phyloP scores from a whole-genome alignment of 768 basidiomycete genomes.

The Serendipita indica region DNA sequence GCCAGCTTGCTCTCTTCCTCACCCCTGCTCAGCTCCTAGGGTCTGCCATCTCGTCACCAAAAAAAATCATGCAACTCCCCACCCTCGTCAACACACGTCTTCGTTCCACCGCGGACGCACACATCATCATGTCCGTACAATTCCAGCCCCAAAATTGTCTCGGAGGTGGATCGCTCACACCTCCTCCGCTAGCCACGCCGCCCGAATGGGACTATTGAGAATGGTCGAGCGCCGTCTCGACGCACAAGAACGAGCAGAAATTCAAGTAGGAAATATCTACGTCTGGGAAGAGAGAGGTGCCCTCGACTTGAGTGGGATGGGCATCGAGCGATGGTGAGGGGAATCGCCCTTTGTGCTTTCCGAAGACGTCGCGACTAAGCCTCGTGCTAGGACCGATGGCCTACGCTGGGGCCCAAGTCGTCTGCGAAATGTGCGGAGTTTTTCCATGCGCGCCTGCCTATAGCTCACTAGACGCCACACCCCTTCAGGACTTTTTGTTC shows the following conservation, averaged over 20 bases:
- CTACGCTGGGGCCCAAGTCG: constrained; percentile 3
- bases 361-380: not conserved
- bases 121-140: not conserved
- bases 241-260: constrained; percentile 52
- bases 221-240: constrained; percentile 71
- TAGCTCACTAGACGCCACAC: not conserved
- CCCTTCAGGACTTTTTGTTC: constrained; percentile 1
- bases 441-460: not conserved
- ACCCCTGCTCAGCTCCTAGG: constrained; percentile 17
- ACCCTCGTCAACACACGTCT: constrained; percentile 64
- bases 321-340: constrained; percentile 4
- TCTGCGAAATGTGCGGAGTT: constrained; percentile 3
- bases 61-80: constrained; percentile 50
- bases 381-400: constrained; percentile 4
- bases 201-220: constrained; percentile 49
- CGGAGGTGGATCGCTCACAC: too few species aligned
- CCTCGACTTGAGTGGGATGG: constrained; percentile 5
- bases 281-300: constrained; percentile 7
- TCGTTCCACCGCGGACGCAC: constrained; percentile 26
- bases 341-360: not conserved
- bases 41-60: constrained; percentile 12
- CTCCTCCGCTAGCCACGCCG: constrained; percentile 37
- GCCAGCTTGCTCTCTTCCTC: constrained; percentile 13
- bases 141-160: too few species aligned
- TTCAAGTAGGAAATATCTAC: constrained; percentile 6